Base-by-base conservation (phyloP, 192 early-diverging fungal species). In the Backusella liffmaniae region DNA sequence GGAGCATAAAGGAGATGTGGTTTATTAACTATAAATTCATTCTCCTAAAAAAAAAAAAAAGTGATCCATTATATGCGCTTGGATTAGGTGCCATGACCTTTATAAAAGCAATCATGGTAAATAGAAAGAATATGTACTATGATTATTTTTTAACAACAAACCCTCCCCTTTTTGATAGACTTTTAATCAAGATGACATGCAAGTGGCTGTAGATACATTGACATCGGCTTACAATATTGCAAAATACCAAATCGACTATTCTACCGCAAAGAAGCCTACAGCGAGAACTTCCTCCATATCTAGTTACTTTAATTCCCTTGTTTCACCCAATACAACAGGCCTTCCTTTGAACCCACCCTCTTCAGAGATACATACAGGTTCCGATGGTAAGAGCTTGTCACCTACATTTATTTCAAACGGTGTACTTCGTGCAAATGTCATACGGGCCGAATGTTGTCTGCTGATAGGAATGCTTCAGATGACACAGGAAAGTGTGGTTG, bases 61-160 rank as follows among this genome's bases (percentile, higher is more conserved):
- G 77, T 56, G 82, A 88, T 26, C 86, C 86, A 29, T 76, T 88
- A 62, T 88, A 81, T 70, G 83, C 85, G 23, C 73, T 86, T 42
- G 86, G 86, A 18, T 81, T 82, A 16, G 85, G 85, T 21, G 75
- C 83, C 30, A 76, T 88, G 18, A 76, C 81, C 8, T 86, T 88
- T 69, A 75, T 88, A 66, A 70, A 62, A 59, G 78, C 67, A 23
- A 79, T 79, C 32, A 79, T 79, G 78, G 78, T 79, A 75, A 75
- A 41, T 41, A 56, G 4, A 68, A 78, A 41, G 0, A 18, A 18
- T 3, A 49, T 23, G 56, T 23, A 4, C 69, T n/a, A 35, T 29
- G 13, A 6, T 23, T 8, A 37, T 4, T 56, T 30, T 21, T 46
- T 26, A 65, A 32, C 56, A 49, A 42, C 3, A 6, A n/a, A 35